Percentiles rank a stretch among this genome's conserved stretches.
Conservation (phyloP, 2,329 filamentous ascomycete genomes). For the Claviceps sp. region DNA sequence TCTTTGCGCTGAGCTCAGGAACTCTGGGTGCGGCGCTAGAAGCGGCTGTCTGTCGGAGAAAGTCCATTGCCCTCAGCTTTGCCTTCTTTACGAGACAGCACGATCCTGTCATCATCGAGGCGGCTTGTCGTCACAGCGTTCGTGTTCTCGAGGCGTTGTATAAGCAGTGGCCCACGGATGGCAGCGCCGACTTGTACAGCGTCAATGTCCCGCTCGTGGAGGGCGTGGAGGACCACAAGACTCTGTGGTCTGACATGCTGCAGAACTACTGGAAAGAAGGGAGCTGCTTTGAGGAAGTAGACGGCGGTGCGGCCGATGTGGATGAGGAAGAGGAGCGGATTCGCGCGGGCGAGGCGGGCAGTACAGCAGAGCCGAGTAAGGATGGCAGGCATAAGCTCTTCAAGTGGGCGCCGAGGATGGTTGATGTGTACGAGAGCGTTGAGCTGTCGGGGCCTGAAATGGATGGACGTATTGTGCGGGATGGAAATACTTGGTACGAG, state of each 20-base stretch:
- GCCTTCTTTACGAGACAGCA: constrained; percentile 82
- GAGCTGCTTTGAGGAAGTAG: constrained; percentile 74
- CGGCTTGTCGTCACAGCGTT: constrained; percentile 60
- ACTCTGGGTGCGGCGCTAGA: constrained; percentile 68
- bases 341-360: constrained; percentile 41
- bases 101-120: constrained; percentile 66
- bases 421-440: constrained; percentile 80
- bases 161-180: constrained; percentile 55
- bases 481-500: constrained; percentile 69
- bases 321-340: constrained; percentile 62
- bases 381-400: constrained; percentile 73
- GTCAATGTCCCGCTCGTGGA: constrained; percentile 82
- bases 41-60: constrained; percentile 55
- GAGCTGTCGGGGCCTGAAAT: constrained; percentile 65
- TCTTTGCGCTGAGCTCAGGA: constrained; percentile 66
- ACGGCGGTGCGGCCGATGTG: constrained; percentile 48
- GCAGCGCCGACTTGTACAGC: constrained; percentile 68
- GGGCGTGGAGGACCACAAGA: constrained; percentile 55
- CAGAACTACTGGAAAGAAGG: constrained; percentile 84
- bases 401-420: constrained; percentile 83
- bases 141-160: constrained; percentile 67
- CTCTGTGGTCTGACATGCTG: constrained; percentile 73
- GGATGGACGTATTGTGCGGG: constrained; percentile 85
- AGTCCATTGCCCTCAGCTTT: constrained; percentile 72
- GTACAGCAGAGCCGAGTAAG: constrained; percentile 7